Evolutionary conservation across 2,329 filamentous ascomycete genomes (phyloP), one percentile per base, ranked within the genome.

Genomic region (Monosporascus sp.): DNA sequence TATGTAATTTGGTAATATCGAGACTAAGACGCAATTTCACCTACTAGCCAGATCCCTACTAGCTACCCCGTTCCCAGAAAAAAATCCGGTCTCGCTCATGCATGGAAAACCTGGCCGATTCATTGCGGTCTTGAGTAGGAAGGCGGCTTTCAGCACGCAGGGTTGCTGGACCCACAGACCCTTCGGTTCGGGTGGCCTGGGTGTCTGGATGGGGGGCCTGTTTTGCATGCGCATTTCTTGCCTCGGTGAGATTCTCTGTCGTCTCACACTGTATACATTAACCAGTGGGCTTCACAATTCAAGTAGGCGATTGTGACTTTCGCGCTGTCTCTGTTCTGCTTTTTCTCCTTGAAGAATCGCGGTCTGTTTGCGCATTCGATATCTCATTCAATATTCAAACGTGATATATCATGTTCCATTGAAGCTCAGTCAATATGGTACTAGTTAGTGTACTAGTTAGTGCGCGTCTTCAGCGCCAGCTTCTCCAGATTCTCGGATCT

Each of bases 401-500:
- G 11, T 35, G 31, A 35, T 44, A 31, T 46, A 31, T 46, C 43
- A 15, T 14, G 11, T 28, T 28, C 7, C 6, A 6, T 28, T 17
- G 20, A 46, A 35, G 31, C 11, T 31, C 26, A 5, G 43, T 22
- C 24, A 14, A 46, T 31, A 20, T 18, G 40, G 24, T 18, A 24
- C 43, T 17, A 46, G 31, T 35, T 46, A 24, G 22, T n/a, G 17
- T 41, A 3, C 38, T 18, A 24, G 26, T 46, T 46, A 46, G 43
- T 46, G 43, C 43, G 24, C 43, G 31, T 46, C 43, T 46, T 45
- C 43, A 26, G 43, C 43, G 43, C 43, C 43, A 46, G 22, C 43
- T 46, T 46, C 43, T 46, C 43, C 43, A 46, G 43, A 46, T 46
- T 46, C 43, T 24, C 43, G 43, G 43, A 46, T 46, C 43, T 14